Percentiles rank a stretch among this genome's conserved stretches.
Conservation (phyloP, 2,329 filamentous ascomycete genomes). For the Akanthomyces muscarius region DNA sequence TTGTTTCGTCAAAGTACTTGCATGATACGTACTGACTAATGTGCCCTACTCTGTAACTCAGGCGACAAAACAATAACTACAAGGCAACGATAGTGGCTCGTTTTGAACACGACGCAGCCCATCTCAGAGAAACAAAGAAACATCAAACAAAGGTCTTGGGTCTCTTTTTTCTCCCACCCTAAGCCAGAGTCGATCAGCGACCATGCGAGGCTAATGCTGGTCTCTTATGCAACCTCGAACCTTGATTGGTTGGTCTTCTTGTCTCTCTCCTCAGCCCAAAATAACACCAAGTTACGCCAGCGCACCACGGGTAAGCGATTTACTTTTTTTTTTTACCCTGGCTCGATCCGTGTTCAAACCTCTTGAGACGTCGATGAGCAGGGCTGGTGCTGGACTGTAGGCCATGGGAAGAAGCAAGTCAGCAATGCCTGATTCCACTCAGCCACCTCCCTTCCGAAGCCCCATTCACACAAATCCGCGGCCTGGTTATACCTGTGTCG, state of each 20-base stretch:
- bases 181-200: constrained; percentile 3
- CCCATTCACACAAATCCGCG: too few relatives aligned
- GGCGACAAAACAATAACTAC: too few relatives aligned
- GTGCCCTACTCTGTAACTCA: too few relatives aligned
- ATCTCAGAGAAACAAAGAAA: background rate
- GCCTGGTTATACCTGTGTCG: background rate
- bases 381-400: too few relatives aligned
- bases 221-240: background rate
- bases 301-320: background rate
- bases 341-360: background rate
- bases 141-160: too few relatives aligned
- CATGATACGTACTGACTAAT: too few relatives aligned
- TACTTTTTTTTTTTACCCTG: background rate
- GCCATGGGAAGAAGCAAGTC: too few relatives aligned
- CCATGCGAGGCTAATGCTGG: constrained; percentile 7
- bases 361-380: too few relatives aligned
- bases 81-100: background rate
- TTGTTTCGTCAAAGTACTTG: too few relatives aligned
- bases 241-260: constrained; percentile 2
- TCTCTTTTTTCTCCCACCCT: background rate
- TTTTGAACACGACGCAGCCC: background rate
- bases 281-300: background rate
- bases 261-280: constrained; percentile 12
- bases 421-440: too few relatives aligned
- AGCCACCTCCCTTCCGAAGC: too few relatives aligned